phyloP scores from a whole-genome alignment of 768 basidiomycete genomes.

The Kwoniella dendrophila region DNA sequence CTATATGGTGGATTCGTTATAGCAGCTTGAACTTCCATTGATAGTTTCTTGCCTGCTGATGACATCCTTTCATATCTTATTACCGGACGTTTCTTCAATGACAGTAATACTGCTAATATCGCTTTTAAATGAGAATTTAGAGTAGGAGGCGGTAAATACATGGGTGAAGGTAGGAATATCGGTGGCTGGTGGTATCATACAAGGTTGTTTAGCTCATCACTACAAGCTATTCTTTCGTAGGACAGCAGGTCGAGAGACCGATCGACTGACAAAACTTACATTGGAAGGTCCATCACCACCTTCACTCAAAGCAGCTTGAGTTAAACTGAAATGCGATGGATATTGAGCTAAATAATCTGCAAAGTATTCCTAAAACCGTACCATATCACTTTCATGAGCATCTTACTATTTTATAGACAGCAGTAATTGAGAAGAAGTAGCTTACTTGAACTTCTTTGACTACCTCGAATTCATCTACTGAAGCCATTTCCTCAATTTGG shows the following conservation, averaged over 20 bases:
- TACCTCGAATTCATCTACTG: conserved; percentile 93
- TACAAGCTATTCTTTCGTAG: not conserved
- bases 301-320: conserved; percentile 45
- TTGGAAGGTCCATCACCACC: conserved; percentile 56
- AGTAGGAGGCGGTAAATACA: conserved; percentile 59
- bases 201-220: not conserved
- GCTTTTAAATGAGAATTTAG: conserved; percentile 79
- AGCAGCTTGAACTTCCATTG: conserved; percentile 77
- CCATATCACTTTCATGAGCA: not conserved
- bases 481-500: conserved; percentile 87
- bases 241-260: not conserved
- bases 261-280: conserved; percentile 29
- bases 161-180: conserved; percentile 52
- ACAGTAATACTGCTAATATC: conserved; percentile 80
- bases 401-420: not conserved
- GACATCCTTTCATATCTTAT: conserved; percentile 95
- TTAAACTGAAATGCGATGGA: conserved; percentile 80
- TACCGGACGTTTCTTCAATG: conserved; percentile 92
- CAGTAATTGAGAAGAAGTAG: conserved; percentile 1
- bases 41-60: conserved; percentile 85
- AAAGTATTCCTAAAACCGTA: conserved; percentile 75
- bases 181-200: conserved; percentile 42
- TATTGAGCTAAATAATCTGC: conserved; percentile 90
- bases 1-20: conserved; percentile 71
- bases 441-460: conserved; percentile 93